Evolutionary conservation across 257 asterid genomes (phyloP).

Genomic region (Sherardia arvensis): DNA sequence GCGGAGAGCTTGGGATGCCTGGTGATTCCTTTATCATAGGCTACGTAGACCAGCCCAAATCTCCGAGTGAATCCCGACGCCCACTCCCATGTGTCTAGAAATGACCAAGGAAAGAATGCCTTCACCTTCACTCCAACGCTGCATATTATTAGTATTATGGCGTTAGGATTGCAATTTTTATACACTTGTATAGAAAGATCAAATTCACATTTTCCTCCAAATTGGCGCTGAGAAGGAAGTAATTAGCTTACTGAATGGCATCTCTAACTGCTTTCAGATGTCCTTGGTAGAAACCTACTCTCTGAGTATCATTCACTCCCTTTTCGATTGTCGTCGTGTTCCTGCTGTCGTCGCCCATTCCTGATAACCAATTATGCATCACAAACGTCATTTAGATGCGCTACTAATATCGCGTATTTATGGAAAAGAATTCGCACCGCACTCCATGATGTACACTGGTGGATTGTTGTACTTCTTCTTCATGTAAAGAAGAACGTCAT

Average conservation of each 20-base stretch:
- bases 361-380: neutral
- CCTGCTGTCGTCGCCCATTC: neutral
- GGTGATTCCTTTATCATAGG: constrained; percentile 15
- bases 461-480: constrained; percentile 1
- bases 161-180: too few species aligned
- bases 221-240: neutral
- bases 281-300: neutral
- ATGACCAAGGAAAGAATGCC: constrained; percentile 43
- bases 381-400: too few species aligned
- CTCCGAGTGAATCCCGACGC: constrained; percentile 22
- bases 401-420: too few species aligned
- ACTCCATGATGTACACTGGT: neutral
- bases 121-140: constrained; percentile 18
- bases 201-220: too few species aligned
- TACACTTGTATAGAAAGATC: too few species aligned
- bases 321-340: neutral
- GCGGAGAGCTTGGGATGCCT: constrained; percentile 31
- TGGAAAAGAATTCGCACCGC: neutral
- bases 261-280: neutral
- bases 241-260: neutral
- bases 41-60: constrained; percentile 28
- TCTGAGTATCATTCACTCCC: neutral
- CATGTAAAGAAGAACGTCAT: neutral
- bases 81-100: constrained; percentile 45
- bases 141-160: neutral